Base-by-base conservation (phyloP, 495 filamentous ascomycete species). In the Podospora tetraspora region DNA sequence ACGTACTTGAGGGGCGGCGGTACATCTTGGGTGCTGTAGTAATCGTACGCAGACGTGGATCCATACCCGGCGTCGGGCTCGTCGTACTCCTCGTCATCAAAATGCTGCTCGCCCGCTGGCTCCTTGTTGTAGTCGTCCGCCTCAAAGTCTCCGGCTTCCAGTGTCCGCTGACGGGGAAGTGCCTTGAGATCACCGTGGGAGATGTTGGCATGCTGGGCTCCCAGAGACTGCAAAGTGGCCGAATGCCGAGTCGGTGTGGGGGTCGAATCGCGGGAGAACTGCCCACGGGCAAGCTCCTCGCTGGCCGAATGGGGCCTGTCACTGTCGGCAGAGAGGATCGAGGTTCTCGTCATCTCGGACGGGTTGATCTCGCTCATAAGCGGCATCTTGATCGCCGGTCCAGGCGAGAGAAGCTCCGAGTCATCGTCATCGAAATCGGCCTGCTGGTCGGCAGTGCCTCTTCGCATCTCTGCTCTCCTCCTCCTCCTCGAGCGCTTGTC, bases 331-430 rank as follows among this genome's bases (percentile, higher is more conserved):
- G 95, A 94, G 12, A 96, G 82, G 66, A 99, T 91, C 0, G 96
- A 98, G 43, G 90, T 89, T 74, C 95, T 85, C 3, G 95, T 98
- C 61, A 97, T 76, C 27, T 97, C 93, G 0, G 93, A 96, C 32
- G 91, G 86, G 61, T 90, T 85, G 29, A 96, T 85, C 58, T 92
- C 91, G 76, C 93, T 96, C 75, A 87, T 88, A 74, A 96, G 84
- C 3, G 93, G 94, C 89, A 97, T 25, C 43, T 43, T 91, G 1
- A 90, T 91, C 13, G 92, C 88, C n/a, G 71, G 67, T 5, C 79
- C 79, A 7, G 81, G 81, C 7, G 79, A 70, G 4, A 79, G 68
- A 16, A 78, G 76, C 3, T 81, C 78, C 1, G 69, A 74, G n/a
- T 79, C 80, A 3, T 82, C 80, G 23, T 80, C 75, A 1, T 81